Conservation (phyloP, 306 rosid species). For the Carpinus fangiana region DNA sequence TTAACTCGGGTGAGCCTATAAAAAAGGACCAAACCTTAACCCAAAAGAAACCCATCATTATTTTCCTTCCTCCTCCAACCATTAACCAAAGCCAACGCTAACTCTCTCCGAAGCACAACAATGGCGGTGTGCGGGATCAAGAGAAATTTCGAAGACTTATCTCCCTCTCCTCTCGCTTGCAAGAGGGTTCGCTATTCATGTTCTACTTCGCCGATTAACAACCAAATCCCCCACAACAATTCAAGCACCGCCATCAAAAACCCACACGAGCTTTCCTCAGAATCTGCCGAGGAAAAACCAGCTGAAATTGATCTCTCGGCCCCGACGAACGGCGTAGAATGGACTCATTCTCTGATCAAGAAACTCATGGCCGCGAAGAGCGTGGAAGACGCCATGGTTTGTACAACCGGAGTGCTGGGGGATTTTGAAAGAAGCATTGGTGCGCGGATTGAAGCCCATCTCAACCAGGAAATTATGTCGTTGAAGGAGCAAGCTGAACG, state of each 20-base stretch:
- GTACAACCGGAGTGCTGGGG: constrained; percentile 68
- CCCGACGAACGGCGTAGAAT: constrained; percentile 70
- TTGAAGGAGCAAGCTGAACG: constrained; percentile 76
- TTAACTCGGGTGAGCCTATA: no score
- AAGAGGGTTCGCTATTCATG: not conserved
- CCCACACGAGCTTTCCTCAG: not conserved
- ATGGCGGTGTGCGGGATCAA: not conserved
- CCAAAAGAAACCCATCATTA: no score
- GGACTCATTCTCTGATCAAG: constrained; percentile 77
- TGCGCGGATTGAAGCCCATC: constrained; percentile 55
- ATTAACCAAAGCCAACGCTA: no score
- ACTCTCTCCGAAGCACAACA: no score
- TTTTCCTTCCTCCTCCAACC: no score
- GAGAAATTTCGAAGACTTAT: not conserved
- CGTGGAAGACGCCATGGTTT: constrained; percentile 74
- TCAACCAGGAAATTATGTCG: constrained; percentile 72
- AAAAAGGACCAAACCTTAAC: no score
- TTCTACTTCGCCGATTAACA: not conserved
- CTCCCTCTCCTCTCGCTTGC: not conserved
- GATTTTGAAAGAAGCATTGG: constrained; percentile 71
- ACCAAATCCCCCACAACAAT: no score
- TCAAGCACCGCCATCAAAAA: not conserved
- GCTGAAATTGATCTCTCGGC: not conserved
- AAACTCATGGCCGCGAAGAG: constrained; percentile 69
- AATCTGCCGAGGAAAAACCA: no score